A percentile compares a stretch with the other conserved stretches of the same genome.
Evolutionary conservation across 2,329 filamentous ascomycete species (phyloP).

Genomic region (Fusarium coicis): DNA sequence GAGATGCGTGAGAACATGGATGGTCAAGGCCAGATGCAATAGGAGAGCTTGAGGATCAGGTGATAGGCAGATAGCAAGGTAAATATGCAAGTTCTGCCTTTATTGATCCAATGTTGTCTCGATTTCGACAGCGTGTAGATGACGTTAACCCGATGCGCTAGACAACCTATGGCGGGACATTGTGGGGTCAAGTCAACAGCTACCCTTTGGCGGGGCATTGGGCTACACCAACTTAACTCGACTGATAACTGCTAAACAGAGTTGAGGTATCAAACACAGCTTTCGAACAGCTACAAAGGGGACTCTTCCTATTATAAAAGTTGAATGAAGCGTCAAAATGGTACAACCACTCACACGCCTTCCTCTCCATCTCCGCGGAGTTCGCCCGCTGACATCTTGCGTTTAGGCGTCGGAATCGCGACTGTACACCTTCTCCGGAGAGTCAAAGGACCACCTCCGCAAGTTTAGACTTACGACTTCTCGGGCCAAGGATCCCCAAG

Average conservation of each 20-base stretch:
- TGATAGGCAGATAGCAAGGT: not conserved
- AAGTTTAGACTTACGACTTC: slow-evolving; percentile 96
- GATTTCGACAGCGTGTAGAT: slow-evolving; percentile 17
- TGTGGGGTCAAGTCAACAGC: slow-evolving; percentile 13
- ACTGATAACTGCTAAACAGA: slow-evolving; percentile 24
- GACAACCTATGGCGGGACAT: slow-evolving; percentile 20
- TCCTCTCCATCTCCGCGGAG: not conserved
- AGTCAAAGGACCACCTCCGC: slow-evolving; percentile 88
- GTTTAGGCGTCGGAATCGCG: slow-evolving; percentile 77
- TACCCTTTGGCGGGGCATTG: slow-evolving; percentile 31
- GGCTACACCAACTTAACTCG: slow-evolving; percentile 15
- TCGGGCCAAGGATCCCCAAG: slow-evolving; percentile 85
- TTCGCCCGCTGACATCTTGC: slow-evolving; percentile 24
- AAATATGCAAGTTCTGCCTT: slow-evolving; percentile 10
- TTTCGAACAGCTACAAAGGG: slow-evolving; percentile 13
- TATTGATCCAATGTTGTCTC: slow-evolving; percentile 17
- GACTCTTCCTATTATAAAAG: not conserved
- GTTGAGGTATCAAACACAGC: not conserved
- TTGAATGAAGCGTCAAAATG: slow-evolving; percentile 20
- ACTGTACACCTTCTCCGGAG: slow-evolving; percentile 91
- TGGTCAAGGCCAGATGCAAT: slow-evolving; percentile 2
- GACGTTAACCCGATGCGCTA: slow-evolving; percentile 30
- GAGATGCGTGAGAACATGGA: slow-evolving; percentile 81
- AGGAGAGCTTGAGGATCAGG: slow-evolving; percentile 3
- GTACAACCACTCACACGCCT: slow-evolving; percentile 3